phyloP scores from a whole-genome alignment of 75 land plant genomes.

The Ceratopteris richardii region DNA sequence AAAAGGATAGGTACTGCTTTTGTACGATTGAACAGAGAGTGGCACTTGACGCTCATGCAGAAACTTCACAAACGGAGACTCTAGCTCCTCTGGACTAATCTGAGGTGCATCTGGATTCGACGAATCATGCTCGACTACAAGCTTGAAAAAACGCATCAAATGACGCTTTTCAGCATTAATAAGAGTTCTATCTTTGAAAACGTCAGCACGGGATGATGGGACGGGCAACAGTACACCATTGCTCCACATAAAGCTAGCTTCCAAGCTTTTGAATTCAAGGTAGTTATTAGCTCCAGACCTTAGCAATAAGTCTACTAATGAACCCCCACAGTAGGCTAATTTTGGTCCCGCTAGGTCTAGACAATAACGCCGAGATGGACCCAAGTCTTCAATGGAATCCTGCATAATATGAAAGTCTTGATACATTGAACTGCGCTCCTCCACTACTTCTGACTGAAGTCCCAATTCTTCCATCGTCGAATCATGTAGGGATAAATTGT shows the following conservation, averaged over 20 bases:
- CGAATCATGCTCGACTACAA: conserved; percentile 41
- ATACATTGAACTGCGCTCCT: conserved; percentile 14
- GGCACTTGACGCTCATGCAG: conserved; percentile 52
- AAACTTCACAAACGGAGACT: conserved; percentile 60
- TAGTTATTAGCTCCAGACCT: conserved; percentile 56
- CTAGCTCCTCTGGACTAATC: conserved; percentile 48
- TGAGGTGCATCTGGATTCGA: conserved; percentile 9
- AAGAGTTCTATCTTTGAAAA: conserved; percentile 59
- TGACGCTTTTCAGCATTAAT: conserved; percentile 57
- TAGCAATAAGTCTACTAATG: conserved; percentile 49
- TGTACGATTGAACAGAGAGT: conserved; percentile 64
- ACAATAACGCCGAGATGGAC: conserved; percentile 38
- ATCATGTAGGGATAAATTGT: neutral
- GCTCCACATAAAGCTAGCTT: conserved; percentile 47
- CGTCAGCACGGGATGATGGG: conserved; percentile 64
- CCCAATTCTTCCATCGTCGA: conserved; percentile 3
- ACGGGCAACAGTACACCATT: conserved; percentile 27
- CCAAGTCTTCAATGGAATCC: conserved; percentile 15
- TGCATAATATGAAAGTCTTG: conserved; percentile 29
- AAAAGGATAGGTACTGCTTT: conserved; percentile 6
- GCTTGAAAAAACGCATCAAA: conserved; percentile 73
- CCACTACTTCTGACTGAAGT: neutral
- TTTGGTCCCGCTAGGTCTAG: conserved; percentile 67
- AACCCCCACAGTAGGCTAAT: conserved; percentile 55
- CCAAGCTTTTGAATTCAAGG: conserved; percentile 72